A percentile compares a stretch with the other conserved stretches of the same genome.
Evolutionary conservation across 2,329 filamentous ascomycete species (phyloP).

Genomic region (Colletotrichum ledebouriae): DNA sequence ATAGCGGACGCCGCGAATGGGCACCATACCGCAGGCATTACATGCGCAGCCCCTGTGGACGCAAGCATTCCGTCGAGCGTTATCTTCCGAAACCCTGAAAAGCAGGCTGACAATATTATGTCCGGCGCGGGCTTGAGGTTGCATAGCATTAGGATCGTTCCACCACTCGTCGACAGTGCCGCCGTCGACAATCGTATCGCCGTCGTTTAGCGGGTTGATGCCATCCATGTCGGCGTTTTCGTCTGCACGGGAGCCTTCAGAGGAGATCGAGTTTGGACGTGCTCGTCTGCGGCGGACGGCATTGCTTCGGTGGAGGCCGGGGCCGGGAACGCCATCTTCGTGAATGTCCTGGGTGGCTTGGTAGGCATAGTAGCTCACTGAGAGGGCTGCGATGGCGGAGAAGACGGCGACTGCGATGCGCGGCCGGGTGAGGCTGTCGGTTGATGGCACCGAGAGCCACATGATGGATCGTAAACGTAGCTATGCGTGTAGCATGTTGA

Average conservation of each 20-base stretch:
- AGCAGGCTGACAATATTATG: slow-evolving; percentile 88
- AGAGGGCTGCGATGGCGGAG: slow-evolving; percentile 68
- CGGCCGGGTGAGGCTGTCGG: slow-evolving; percentile 68
- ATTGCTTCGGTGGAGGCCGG: slow-evolving; percentile 73
- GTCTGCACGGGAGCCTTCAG: slow-evolving; percentile 57
- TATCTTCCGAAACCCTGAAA: slow-evolving; percentile 94
- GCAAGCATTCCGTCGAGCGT: slow-evolving; percentile 88
- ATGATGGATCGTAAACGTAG: slow-evolving; percentile 49
- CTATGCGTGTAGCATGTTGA: slow-evolving; percentile 40
- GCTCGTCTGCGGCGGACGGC: slow-evolving; percentile 68
- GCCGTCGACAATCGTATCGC: slow-evolving; percentile 56
- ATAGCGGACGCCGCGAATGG: slow-evolving; percentile 93
- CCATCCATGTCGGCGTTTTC: slow-evolving; percentile 57
- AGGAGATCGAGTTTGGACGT: slow-evolving; percentile 57
- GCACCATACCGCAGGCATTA: slow-evolving; percentile 87
- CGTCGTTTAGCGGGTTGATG: slow-evolving; percentile 50
- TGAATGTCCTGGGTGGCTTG: slow-evolving; percentile 45
- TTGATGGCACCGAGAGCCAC: slow-evolving; percentile 63
- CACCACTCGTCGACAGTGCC: slow-evolving; percentile 64
- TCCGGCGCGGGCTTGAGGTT: slow-evolving; percentile 67
- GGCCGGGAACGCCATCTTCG: slow-evolving; percentile 45
- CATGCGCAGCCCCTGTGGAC: slow-evolving; percentile 94
- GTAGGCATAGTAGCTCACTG: slow-evolving; percentile 72
- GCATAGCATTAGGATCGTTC: slow-evolving; percentile 58
- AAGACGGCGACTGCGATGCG: slow-evolving; percentile 68